Conservation (phyloP, 805 yeast species). For the Jamesozyma rosinii region DNA sequence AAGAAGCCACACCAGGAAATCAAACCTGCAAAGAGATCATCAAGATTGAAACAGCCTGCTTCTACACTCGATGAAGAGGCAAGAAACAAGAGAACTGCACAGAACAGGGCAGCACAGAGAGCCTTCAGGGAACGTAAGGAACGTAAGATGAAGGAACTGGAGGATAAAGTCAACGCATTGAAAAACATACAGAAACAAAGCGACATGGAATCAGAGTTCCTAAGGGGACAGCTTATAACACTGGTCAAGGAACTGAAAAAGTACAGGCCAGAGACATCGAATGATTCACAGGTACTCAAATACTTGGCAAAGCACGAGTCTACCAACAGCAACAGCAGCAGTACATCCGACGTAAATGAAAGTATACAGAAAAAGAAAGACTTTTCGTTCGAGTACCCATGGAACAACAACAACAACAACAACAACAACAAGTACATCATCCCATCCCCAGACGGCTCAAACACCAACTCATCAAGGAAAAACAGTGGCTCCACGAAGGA, state of each 20-base stretch:
- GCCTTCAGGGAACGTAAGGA: constrained; percentile 94
- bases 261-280: constrained; percentile 37
- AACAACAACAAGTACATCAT: not conserved
- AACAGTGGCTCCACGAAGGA: no score
- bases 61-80: constrained; percentile 57
- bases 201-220: constrained; percentile 61
- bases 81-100: constrained; percentile 84
- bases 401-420: constrained; percentile 22
- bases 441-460: constrained; percentile 9
- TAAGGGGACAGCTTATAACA: constrained; percentile 67
- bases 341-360: constrained; percentile 7
- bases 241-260: constrained; percentile 62
- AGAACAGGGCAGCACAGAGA: constrained; percentile 93
- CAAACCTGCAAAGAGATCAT: constrained; percentile 44
- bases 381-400: constrained; percentile 50
- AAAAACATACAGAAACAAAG: constrained; percentile 65
- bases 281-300: constrained; percentile 23
- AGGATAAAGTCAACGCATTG: constrained; percentile 62
- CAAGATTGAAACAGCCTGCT: constrained; percentile 41
- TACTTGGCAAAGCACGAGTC: constrained; percentile 16
- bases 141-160: constrained; percentile 73
- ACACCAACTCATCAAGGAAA: constrained; percentile 3
- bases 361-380: constrained; percentile 17
- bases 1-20: not conserved
- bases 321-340: not conserved